Conservation (phyloP, 345 rosid species). For the Lenwebbia sp. region DNA sequence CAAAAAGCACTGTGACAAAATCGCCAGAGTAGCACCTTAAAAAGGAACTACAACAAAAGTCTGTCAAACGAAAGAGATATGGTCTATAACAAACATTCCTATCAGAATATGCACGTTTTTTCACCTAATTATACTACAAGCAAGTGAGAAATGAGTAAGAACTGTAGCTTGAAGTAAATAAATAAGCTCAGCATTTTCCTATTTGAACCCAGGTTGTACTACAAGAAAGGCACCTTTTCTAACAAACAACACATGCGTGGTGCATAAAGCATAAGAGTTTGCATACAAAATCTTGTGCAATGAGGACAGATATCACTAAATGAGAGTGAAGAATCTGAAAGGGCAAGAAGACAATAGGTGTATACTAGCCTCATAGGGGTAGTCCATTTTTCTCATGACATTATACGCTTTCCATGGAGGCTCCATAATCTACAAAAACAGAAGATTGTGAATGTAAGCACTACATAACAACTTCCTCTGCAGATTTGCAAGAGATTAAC, state of each 20-base stretch:
- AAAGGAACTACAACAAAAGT: not conserved
- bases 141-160: not conserved
- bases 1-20: not conserved
- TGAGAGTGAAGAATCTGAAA: not conserved
- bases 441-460: not conserved
- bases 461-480: not conserved
- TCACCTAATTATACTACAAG: not conserved
- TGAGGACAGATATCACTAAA: not conserved
- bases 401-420: conserved; percentile 92
- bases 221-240: not conserved
- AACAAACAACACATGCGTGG: not conserved
- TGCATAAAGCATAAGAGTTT: not conserved
- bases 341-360: not conserved
- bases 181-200: not conserved
- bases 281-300: not conserved
- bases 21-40: not conserved
- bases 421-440: conserved; percentile 62
- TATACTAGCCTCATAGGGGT: conserved; percentile 75
- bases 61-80: not conserved
- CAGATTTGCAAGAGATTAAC: not conserved
- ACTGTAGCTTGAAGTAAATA: not conserved
- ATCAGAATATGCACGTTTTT: not conserved
- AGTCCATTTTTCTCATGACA: conserved; percentile 78
- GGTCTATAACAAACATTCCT: not conserved
- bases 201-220: not conserved